Conservation (phyloP, 106 monocot species). For the Platanthera zijinensis region DNA sequence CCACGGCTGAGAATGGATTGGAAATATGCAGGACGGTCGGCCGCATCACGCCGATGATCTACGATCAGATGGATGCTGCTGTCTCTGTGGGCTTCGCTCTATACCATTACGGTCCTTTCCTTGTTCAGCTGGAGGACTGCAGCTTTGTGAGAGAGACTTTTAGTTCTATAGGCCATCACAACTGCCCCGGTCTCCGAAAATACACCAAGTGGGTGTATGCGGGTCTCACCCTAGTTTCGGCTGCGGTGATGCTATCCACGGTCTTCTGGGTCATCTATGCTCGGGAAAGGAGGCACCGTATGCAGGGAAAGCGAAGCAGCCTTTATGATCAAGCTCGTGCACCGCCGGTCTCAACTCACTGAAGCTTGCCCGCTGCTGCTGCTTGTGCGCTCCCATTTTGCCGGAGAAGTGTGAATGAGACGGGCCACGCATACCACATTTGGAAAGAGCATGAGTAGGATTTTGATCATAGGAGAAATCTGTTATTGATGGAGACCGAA, state of each 20-base stretch:
- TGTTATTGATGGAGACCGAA: too few species aligned
- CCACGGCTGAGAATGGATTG: neutral
- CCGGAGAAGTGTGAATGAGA: too few species aligned
- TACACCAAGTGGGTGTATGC: slow-evolving; percentile 58
- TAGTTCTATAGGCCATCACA: slow-evolving; percentile 24
- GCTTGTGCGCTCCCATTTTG: too few species aligned
- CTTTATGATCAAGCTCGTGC: neutral
- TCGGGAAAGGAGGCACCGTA: slow-evolving; percentile 61
- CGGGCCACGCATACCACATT: too few species aligned
- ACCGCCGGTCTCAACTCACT: too few species aligned
- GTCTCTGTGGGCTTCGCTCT: slow-evolving; percentile 42
- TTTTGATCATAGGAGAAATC: too few species aligned
- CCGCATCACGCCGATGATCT: slow-evolving; percentile 43
- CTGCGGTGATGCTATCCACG: slow-evolving; percentile 71
- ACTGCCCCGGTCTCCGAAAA: slow-evolving; percentile 56
- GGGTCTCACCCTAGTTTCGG: slow-evolving; percentile 57
- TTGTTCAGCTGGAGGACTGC: slow-evolving; percentile 62
- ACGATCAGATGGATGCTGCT: slow-evolving; percentile 48
- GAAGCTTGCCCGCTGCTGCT: too few species aligned
- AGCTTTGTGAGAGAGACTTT: slow-evolving; percentile 79
- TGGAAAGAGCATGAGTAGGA: too few species aligned
- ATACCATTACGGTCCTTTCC: slow-evolving; percentile 71
- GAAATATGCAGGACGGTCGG: slow-evolving; percentile 36
- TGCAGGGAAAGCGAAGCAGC: slow-evolving; percentile 21
- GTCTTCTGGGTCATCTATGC: slow-evolving; percentile 84